Conservation (phyloP, 352 stramenopile species). For the Pythium periplocum region DNA sequence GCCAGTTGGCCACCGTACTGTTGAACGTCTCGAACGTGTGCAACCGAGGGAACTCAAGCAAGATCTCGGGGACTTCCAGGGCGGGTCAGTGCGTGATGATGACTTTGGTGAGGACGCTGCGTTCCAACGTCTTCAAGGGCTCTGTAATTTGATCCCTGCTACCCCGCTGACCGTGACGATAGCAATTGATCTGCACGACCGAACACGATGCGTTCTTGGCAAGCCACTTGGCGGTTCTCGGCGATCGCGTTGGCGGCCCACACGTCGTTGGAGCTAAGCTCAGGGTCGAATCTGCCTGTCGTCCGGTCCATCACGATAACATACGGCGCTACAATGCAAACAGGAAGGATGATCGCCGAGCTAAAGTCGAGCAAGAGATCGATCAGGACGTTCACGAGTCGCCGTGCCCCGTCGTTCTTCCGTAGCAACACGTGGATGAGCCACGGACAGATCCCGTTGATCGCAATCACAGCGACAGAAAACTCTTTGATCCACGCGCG, state of each 20-base stretch:
- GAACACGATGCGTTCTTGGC: constrained; percentile 5
- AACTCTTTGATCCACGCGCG: constrained; percentile 19
- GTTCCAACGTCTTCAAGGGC: constrained; percentile 6
- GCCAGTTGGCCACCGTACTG: constrained; percentile 7
- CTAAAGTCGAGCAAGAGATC: constrained; percentile 18
- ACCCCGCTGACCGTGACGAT: constrained; percentile 2
- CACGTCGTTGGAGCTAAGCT: constrained; percentile 10
- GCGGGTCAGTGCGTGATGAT: constrained; percentile 15
- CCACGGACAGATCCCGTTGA: constrained; percentile 9
- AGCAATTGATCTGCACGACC: constrained; percentile 16
- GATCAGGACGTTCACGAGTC: constrained; percentile 7
- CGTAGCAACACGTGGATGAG: constrained; percentile 6
- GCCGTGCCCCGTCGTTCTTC: not conserved
- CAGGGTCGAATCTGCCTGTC: not conserved
- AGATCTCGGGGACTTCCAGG: constrained; percentile 5
- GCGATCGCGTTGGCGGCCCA: constrained; percentile 11
- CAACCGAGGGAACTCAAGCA: constrained; percentile 12
- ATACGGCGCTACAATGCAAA: constrained; percentile 19
- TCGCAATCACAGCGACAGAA: constrained; percentile 10
- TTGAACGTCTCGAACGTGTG: constrained; percentile 6
- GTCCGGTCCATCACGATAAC: constrained; percentile 1
- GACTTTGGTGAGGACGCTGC: constrained; percentile 2
- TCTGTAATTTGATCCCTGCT: not conserved
- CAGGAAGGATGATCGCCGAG: constrained; percentile 17
- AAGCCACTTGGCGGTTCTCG: constrained; percentile 12